Evolutionary conservation across 2,329 filamentous ascomycete species (phyloP).

Genomic region (Chaetomium olivaceum): DNA sequence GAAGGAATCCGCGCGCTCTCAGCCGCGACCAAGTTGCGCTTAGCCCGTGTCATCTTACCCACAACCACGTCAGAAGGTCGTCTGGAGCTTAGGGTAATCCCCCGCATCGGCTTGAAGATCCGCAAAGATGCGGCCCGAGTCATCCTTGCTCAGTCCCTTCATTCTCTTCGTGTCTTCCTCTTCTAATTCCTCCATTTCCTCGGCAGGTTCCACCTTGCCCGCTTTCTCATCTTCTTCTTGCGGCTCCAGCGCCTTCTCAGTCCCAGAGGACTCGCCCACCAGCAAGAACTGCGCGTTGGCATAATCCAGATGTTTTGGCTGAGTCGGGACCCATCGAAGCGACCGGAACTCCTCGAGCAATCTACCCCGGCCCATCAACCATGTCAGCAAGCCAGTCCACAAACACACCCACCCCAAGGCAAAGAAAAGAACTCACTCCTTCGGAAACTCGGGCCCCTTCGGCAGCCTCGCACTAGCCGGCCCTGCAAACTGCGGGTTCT

Average conservation of each 20-base stretch:
- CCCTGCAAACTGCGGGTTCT: slow-evolving; percentile 72
- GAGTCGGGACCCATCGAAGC: slow-evolving; percentile 72
- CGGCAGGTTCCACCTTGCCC: slow-evolving; percentile 63
- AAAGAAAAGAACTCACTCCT: slow-evolving; percentile 53
- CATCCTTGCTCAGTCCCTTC: slow-evolving; percentile 49
- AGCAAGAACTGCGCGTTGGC: slow-evolving; percentile 75
- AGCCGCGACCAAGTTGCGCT: neutral
- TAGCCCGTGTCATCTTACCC: neutral
- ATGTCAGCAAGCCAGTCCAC: neutral
- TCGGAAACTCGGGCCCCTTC: slow-evolving; percentile 67
- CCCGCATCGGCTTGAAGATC: slow-evolving; percentile 52
- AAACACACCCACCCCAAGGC: too few relatives aligned
- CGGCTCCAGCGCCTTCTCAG: slow-evolving; percentile 57
- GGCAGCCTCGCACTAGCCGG: slow-evolving; percentile 65
- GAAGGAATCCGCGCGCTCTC: neutral
- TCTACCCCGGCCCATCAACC: slow-evolving; percentile 15
- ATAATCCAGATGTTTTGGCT: slow-evolving; percentile 74
- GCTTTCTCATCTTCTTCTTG: slow-evolving; percentile 58
- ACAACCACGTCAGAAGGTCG: slow-evolving; percentile 49
- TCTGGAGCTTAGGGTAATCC: slow-evolving; percentile 64
- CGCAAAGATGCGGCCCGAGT: slow-evolving; percentile 49
- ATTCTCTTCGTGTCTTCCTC: slow-evolving; percentile 72
- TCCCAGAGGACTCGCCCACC: slow-evolving; percentile 66
- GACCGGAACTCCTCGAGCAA: slow-evolving; percentile 55
- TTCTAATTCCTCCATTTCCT: slow-evolving; percentile 73